Evolutionary conservation across 1,139 yeast genomes (phyloP).

Genomic region (Candida pseudoviswanathii): DNA sequence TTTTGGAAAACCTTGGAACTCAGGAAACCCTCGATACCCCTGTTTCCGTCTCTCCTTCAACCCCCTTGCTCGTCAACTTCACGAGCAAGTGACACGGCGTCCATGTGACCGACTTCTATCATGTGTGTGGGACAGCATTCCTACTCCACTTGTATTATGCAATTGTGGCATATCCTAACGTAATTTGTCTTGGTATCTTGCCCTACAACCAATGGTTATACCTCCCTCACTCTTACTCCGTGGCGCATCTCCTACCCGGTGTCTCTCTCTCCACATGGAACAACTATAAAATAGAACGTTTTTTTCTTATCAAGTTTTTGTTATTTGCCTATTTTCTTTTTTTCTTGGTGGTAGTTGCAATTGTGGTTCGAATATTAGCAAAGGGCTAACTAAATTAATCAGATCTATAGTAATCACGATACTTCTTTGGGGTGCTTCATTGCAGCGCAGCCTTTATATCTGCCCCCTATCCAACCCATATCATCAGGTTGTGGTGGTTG

Average conservation of each 20-base stretch:
- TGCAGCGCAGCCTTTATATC: too few species aligned
- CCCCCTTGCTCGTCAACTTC: too few species aligned
- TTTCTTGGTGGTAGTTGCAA: background rate
- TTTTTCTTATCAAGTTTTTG: background rate
- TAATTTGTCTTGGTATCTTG: background rate
- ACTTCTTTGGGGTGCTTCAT: background rate
- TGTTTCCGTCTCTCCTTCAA: too few species aligned
- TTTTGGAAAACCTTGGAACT: too few species aligned
- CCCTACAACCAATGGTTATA: background rate
- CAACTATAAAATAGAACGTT: background rate
- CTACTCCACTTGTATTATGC: background rate
- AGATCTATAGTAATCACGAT: background rate
- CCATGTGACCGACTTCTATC: too few species aligned
- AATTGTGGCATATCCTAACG: constrained; percentile 4
- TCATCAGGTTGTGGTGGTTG: too few species aligned
- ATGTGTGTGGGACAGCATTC: too few species aligned
- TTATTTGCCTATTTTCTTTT: background rate
- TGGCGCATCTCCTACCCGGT: too few species aligned
- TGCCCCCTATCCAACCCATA: too few species aligned
- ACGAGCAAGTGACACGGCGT: too few species aligned
- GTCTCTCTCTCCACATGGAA: background rate
- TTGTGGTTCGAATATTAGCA: background rate
- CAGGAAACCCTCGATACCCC: too few species aligned
- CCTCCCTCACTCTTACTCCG: background rate
- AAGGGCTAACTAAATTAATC: background rate